Conservation (phyloP, 495 filamentous ascomycete genomes). For the Xylaria castorea region DNA sequence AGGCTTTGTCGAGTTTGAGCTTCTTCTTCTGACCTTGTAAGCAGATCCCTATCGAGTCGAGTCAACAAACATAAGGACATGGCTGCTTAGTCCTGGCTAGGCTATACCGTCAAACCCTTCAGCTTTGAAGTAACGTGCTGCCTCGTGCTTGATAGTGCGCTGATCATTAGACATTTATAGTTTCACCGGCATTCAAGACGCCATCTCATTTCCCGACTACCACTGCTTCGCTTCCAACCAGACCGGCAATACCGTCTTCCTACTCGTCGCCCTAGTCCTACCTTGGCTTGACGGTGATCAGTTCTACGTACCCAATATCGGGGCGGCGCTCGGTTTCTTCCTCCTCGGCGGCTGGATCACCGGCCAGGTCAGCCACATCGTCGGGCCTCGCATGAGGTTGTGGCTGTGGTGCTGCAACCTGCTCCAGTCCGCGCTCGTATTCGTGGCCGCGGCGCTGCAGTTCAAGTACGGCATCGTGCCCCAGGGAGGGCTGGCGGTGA, state of each 20-base stretch:
- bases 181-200: constrained; percentile 61
- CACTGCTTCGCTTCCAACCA: constrained; percentile 71
- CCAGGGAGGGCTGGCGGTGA: constrained; percentile 46
- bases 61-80: background rate
- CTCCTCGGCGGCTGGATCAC: constrained; percentile 59
- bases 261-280: constrained; percentile 60
- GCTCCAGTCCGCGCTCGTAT: constrained; percentile 62
- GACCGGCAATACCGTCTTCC: constrained; percentile 68
- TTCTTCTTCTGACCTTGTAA: constrained; percentile 54
- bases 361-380: constrained; percentile 61
- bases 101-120: background rate
- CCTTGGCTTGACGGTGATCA: constrained; percentile 55
- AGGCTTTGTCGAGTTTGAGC: constrained; percentile 47
- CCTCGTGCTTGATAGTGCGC: constrained; percentile 11
- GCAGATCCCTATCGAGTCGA: constrained; percentile 19
- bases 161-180: constrained; percentile 30
- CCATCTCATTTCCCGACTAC: constrained; percentile 66
- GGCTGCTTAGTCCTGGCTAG: background rate
- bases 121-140: background rate
- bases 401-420: constrained; percentile 62
- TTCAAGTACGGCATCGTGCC: constrained; percentile 43
- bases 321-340: constrained; percentile 60
- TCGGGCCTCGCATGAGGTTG: constrained; percentile 56
- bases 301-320: constrained; percentile 61
- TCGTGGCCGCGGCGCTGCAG: constrained; percentile 57